A percentile compares a stretch with the other conserved stretches of the same genome.
These are phyloP conservation scores for Cyberlindnera saturnus DNA, from an alignment of 805 yeast species.

Conservation along the genomic window DNA sequence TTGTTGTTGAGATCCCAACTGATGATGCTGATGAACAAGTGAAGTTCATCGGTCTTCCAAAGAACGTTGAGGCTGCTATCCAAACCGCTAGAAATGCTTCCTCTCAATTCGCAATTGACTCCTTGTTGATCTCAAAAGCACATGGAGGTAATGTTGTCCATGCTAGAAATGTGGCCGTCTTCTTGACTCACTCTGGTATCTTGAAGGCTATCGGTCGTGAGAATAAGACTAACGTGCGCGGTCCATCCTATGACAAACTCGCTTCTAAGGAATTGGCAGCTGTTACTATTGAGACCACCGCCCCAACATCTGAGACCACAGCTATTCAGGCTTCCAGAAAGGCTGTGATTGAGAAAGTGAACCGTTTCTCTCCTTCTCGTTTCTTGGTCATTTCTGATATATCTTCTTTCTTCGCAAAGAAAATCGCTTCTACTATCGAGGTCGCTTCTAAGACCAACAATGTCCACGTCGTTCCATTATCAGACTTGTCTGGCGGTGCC, in stretches of 20 bases:
- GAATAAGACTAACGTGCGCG: constrained; percentile 39
- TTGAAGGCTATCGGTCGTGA: constrained; percentile 36
- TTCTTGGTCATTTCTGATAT: constrained; percentile 56
- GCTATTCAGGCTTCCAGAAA: constrained; percentile 62
- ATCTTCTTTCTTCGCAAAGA: constrained; percentile 50
- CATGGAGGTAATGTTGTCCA: constrained; percentile 77
- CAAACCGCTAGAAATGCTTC: constrained; percentile 55
- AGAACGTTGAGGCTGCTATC: constrained; percentile 55
- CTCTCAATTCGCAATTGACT: constrained; percentile 51
- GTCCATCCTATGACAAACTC: constrained; percentile 42
- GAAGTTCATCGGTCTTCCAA: constrained; percentile 58
- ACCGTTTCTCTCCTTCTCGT: constrained; percentile 61
- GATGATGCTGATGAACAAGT: constrained; percentile 41
- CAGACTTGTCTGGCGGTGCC: constrained; percentile 38
- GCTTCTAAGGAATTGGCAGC: constrained; percentile 31
- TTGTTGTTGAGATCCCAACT: constrained; percentile 50
- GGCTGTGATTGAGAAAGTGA: constrained; percentile 67
- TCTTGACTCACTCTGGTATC: constrained; percentile 47
- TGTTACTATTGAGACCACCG: constrained; percentile 59
- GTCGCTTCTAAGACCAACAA: constrained; percentile 38
- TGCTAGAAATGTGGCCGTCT: constrained; percentile 69
- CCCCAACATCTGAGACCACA: constrained; percentile 38
- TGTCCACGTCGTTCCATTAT: constrained; percentile 56
- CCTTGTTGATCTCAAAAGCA: constrained; percentile 80
- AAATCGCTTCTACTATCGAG: constrained; percentile 37